phyloP scores from a whole-genome alignment of 495 filamentous ascomycete genomes.

The Penicillium paxilli region DNA sequence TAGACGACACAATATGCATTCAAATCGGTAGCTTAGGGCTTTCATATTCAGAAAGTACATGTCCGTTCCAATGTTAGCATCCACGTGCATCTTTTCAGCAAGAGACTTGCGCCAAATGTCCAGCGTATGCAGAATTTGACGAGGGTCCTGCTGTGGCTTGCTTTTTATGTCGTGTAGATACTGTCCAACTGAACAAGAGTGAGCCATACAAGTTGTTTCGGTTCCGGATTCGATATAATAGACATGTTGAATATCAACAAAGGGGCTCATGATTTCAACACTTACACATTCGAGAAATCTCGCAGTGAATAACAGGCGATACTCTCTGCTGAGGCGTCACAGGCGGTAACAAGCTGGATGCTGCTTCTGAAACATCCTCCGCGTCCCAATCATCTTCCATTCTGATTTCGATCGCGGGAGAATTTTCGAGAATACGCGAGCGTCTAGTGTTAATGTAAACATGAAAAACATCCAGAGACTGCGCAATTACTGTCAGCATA shows the following conservation, averaged over 20 bases:
- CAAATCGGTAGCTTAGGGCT: neutral
- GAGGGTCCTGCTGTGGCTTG: neutral
- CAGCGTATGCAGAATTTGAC: neutral
- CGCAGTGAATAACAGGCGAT: neutral
- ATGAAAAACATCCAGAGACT: conserved; percentile 1
- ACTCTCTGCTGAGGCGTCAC: neutral
- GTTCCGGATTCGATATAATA: neutral
- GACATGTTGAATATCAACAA: neutral
- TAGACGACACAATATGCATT: neutral
- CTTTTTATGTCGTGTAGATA: neutral
- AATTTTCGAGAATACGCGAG: neutral
- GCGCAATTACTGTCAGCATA: neutral
- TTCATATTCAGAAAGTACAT: neutral
- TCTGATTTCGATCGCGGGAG: neutral
- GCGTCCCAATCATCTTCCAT: neutral
- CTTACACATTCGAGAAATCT: neutral
- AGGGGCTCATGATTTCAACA: neutral
- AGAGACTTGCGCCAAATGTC: neutral
- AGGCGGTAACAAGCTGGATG: neutral
- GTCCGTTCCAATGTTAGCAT: neutral
- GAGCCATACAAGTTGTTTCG: neutral
- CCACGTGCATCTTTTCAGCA: neutral
- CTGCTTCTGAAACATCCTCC: neutral
- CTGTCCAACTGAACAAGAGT: neutral
- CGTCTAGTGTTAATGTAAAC: neutral